Percentiles rank a stretch among this genome's conserved stretches.
phyloP scores from a whole-genome alignment of 176 grass and related monocot species.

The Musa beccarii region DNA sequence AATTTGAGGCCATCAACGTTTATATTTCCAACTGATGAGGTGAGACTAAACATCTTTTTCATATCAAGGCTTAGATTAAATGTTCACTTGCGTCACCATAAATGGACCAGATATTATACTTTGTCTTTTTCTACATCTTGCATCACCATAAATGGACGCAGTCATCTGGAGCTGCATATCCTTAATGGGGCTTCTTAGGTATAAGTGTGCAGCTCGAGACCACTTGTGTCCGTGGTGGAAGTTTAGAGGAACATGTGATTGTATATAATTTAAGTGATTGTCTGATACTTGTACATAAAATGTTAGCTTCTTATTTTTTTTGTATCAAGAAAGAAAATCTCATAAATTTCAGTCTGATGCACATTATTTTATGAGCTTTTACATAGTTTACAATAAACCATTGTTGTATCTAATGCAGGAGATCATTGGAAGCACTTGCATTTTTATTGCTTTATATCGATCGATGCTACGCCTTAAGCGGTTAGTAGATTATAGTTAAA shows the following conservation, averaged over 20 bases:
- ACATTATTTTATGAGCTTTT: constrained; percentile 15
- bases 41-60: constrained; percentile 13
- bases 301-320: not conserved
- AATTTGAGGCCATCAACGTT: constrained; percentile 88
- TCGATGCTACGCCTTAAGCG: constrained; percentile 68
- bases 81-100: not conserved
- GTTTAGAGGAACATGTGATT: not conserved
- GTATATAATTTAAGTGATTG: not conserved
- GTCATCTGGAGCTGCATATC: not conserved
- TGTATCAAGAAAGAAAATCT: not conserved
- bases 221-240: not conserved
- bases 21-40: constrained; percentile 87
- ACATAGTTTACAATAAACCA: not conserved
- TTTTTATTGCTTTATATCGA: constrained; percentile 80
- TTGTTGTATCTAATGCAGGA: constrained; percentile 44
- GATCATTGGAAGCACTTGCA: constrained; percentile 73
- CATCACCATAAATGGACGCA: not conserved
- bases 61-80: not conserved
- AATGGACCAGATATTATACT: not conserved
- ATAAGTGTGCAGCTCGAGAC: not conserved
- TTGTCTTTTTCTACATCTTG: not conserved
- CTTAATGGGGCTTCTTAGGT: not conserved
- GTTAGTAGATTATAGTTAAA: constrained; percentile 32
- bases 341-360: not conserved
- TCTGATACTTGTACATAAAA: not conserved